Evolutionary conservation across 495 filamentous ascomycete species (phyloP), one percentile per base, ranked within the genome.

Genomic region (Halenospora varia): DNA sequence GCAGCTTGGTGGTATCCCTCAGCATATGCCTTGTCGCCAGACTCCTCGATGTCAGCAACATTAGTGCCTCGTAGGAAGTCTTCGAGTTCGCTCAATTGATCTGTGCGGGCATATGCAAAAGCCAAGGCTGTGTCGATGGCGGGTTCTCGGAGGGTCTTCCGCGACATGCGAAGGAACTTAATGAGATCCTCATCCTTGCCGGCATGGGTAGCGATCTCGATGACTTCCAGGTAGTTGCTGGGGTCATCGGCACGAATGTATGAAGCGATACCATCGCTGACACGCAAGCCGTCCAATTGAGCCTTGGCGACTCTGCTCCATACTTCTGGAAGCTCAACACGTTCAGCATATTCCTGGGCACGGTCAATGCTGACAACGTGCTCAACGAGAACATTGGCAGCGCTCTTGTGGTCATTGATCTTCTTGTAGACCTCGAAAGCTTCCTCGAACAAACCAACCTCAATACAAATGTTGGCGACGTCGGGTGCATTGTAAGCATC

Each of bases 301-400:
- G 95, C 95, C 81, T 99, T 99, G 63, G 90, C 95, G 61, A 99
- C 91, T 77, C 86, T 89, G 78, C 94, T 97, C 95, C 95, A 99
- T n/a, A 99, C 95, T 65, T 96, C 91, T 6, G 95, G 88, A 45
- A 92, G 77, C 67, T 99, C 95, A 52, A 97, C 89, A 60, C 91
- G 90, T 68, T 99, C 95, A 20, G 94, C 95, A 67, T 93, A 99
- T 52, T 94, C 90, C 65, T 96, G 94, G 1, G 95, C 93, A 61
- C 95, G 88, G 68, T 99, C 95, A 68, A 99, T 97, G 78, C 95
- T 97, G 60, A 97, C 94, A 66, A 99, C 82, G 67, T 99, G 88
- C 68, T 99, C 94, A 44, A 99, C 89, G 15, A 99, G 86, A 19
- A 97, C 95, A 65, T 91, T 89, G 61, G 88, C 85, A 25, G 95